These are phyloP conservation scores for Cylindrotheca closterium DNA, from an alignment of 108 stramenopile species.

Conservation along the genomic window DNA sequence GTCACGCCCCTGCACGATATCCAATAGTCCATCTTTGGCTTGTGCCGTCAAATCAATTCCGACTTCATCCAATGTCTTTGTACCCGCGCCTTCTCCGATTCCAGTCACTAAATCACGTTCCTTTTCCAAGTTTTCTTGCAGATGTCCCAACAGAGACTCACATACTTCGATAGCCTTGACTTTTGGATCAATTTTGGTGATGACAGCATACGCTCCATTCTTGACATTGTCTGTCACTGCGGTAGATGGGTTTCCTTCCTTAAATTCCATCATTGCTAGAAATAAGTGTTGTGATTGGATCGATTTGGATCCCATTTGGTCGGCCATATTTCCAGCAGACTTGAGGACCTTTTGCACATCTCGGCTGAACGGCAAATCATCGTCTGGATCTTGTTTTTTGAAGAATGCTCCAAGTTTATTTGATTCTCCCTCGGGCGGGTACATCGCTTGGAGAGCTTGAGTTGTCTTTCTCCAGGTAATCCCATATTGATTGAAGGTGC, in stretches of 20 bases:
- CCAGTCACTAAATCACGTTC: constrained; percentile 57
- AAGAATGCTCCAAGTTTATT: constrained; percentile 26
- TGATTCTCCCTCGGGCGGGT: constrained; percentile 14
- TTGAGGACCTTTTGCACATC: constrained; percentile 37
- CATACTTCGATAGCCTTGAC: constrained; percentile 65
- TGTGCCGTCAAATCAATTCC: constrained; percentile 69
- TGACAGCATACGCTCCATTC: constrained; percentile 53
- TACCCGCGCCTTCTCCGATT: constrained; percentile 31
- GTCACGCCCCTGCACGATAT: constrained; percentile 75
- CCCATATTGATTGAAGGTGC: constrained; percentile 47
- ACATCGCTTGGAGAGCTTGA: constrained; percentile 28
- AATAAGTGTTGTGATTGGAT: constrained; percentile 62
- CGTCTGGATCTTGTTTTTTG: constrained; percentile 27
- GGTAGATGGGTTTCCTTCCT: constrained; percentile 31
- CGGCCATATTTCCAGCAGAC: constrained; percentile 38
- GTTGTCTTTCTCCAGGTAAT: constrained; percentile 36
- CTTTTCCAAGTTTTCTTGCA: constrained; percentile 37
- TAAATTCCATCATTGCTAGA: constrained; percentile 50
- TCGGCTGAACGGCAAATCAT: constrained; percentile 50
- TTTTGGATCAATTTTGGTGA: constrained; percentile 53
- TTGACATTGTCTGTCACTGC: constrained; percentile 28
- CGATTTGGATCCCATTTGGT: constrained; percentile 39
- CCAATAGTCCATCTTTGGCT: constrained; percentile 62
- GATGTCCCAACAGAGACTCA: constrained; percentile 53
- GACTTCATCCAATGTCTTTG: constrained; percentile 64